Conservation (phyloP, 805 yeast genomes). For the Ogataea pini region DNA sequence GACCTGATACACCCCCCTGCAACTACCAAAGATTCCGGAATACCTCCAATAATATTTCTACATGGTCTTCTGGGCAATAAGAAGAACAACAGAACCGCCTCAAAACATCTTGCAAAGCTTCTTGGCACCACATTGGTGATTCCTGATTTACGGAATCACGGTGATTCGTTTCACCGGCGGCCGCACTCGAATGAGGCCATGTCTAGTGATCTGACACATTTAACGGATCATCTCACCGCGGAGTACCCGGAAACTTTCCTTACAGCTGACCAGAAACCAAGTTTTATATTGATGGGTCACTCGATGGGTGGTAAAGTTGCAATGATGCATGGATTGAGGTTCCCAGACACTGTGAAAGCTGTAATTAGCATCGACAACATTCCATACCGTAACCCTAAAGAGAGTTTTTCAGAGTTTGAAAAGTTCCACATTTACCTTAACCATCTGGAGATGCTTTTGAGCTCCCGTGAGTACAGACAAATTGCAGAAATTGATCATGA, state of each 20-base stretch:
- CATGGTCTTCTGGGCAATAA: constrained; percentile 91
- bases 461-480: constrained; percentile 9
- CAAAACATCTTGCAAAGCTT: constrained; percentile 47
- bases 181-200: constrained; percentile 73
- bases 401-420: constrained; percentile 31
- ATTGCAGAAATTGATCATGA: constrained; percentile 56
- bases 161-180: constrained; percentile 73
- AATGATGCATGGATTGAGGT: constrained; percentile 75
- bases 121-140: constrained; percentile 60
- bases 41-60: constrained; percentile 68
- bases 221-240: constrained; percentile 32
- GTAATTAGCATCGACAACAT: constrained; percentile 78
- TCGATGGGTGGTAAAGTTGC: constrained; percentile 95
- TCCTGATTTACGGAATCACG: constrained; percentile 87
- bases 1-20: constrained; percentile 11
- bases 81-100: constrained; percentile 74
- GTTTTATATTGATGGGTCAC: constrained; percentile 57
- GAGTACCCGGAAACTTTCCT: constrained; percentile 13
- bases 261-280: constrained; percentile 42
- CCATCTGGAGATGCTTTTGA: constrained; percentile 11
- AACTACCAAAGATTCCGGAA: neutral
- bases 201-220: constrained; percentile 79
- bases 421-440: constrained; percentile 30
- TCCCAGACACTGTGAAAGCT: constrained; percentile 60
- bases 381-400: constrained; percentile 58